Evolutionary conservation across 768 basidiomycete species (phyloP), one percentile per base, ranked within the genome.

Genomic region (Hydnum rufescens): DNA sequence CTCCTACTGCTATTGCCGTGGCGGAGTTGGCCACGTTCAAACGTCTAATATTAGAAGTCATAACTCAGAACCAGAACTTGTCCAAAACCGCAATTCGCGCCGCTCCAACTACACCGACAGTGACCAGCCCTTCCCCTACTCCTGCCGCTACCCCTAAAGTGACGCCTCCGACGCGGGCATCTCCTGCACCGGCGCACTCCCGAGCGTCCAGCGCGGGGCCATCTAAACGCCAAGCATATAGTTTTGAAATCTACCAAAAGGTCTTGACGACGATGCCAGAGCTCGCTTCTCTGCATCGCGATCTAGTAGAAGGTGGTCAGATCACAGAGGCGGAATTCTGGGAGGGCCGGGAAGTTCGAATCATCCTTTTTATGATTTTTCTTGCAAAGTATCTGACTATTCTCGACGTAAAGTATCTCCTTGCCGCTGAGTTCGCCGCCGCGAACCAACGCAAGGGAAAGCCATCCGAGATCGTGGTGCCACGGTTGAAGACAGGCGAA

Each of bases 321-420:
- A 82, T 99, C 29, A 82, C 81, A 1, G 92, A 97, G 64, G 74
- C 77, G 0, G 95, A 99, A 58, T 99, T 97, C 64, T 97, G 95
- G 95, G 89, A 90, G 55, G 88, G 89, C 30, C 73, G 95, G 61
- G 84, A 95, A 74, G 88, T 95, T 62, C 25, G 53, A 22, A 44
- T 25, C 4, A 43, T 53, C 4, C 19, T 55, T 26, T 42, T 51
- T 3, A 56, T 23, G 18, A 5, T 8, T 48, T 43, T 25, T n/a
- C 5, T 18, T 47, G 44, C 44, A 13, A 13, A 22, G 22, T 13
- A 39, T 28, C 13, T 28, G 13, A 19, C 19, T 39, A 8, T 39
- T 39, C 34, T 8, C 34, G 19, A 39, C 19, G 13, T 47, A n/a
- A 55, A 88, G 85, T 78, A 86, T 56, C 72, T 89, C 6, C 66